phyloP scores from a whole-genome alignment of 2,329 filamentous ascomycete genomes.

The Scytalidium lignicola region DNA sequence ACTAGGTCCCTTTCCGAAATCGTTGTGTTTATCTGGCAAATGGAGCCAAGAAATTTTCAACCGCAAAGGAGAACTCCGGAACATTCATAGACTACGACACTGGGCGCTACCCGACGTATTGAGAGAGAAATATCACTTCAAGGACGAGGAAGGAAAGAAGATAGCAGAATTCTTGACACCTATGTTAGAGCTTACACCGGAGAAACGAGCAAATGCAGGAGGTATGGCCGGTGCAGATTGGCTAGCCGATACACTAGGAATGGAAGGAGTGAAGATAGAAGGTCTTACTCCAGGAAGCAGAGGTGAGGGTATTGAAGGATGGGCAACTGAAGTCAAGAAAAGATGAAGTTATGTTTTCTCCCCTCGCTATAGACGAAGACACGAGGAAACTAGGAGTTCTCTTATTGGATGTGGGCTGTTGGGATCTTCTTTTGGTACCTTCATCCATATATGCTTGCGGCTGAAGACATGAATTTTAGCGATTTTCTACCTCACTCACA shows the following conservation, averaged over 20 bases:
- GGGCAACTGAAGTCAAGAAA: slow-evolving; percentile 84
- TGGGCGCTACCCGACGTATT: slow-evolving; percentile 94
- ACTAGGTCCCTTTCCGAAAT: slow-evolving; percentile 87
- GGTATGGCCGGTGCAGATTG: slow-evolving; percentile 87
- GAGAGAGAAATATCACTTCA: slow-evolving; percentile 95
- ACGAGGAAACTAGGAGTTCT: background rate
- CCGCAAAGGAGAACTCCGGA: slow-evolving; percentile 90
- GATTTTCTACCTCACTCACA: background rate
- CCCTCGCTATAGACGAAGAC: background rate
- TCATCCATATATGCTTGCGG: background rate
- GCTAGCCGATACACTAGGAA: slow-evolving; percentile 79
- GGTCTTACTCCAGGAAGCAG: slow-evolving; percentile 71
- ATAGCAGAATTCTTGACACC: slow-evolving; percentile 81
- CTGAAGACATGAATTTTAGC: background rate
- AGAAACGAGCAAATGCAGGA: slow-evolving; percentile 87
- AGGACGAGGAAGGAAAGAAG: slow-evolving; percentile 70
- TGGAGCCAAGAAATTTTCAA: slow-evolving; percentile 99
- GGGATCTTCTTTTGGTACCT: background rate
- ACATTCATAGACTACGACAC: slow-evolving; percentile 92
- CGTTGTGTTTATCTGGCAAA: slow-evolving; percentile 85
- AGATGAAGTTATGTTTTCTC: slow-evolving; percentile 39
- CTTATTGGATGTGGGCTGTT: background rate
- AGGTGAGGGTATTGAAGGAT: slow-evolving; percentile 91
- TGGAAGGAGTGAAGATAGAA: slow-evolving; percentile 73
- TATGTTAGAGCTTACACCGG: slow-evolving; percentile 85